These are phyloP conservation scores for Suhomyces sp. DNA, from an alignment of 805 yeast species.

Conservation along the genomic window DNA sequence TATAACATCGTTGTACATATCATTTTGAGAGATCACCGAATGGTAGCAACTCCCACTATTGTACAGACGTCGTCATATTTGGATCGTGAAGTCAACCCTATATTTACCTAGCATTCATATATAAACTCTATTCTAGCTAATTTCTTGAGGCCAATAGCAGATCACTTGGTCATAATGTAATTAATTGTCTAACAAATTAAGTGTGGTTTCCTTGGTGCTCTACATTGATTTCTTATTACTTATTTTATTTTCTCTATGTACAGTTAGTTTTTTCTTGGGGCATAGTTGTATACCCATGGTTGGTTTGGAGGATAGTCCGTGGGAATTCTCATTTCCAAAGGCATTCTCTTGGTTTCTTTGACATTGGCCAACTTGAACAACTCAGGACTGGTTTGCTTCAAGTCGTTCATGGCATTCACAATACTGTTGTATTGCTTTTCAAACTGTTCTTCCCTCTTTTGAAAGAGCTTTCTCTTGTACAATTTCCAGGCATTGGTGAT, in stretches of 20 bases:
- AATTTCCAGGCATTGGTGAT: slow-evolving; percentile 81
- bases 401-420: slow-evolving; percentile 67
- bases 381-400: slow-evolving; percentile 48
- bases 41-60: too few relatives aligned
- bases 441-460: slow-evolving; percentile 39
- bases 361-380: slow-evolving; percentile 63
- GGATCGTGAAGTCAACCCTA: too few relatives aligned
- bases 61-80: too few relatives aligned
- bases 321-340: slow-evolving; percentile 82
- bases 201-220: background rate
- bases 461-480: slow-evolving; percentile 51
- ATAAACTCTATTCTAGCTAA: too few relatives aligned
- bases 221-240: background rate
- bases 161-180: too few relatives aligned
- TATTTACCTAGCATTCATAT: too few relatives aligned
- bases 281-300: slow-evolving; percentile 66
- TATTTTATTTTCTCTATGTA: background rate
- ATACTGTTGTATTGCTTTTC: slow-evolving; percentile 64
- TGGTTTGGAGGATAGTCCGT: slow-evolving; percentile 83
- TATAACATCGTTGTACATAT: too few relatives aligned
- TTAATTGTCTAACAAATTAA: too few relatives aligned
- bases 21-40: too few relatives aligned
- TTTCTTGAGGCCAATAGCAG: too few relatives aligned
- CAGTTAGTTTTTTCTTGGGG: slow-evolving; percentile 7
- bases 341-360: slow-evolving; percentile 61